These are phyloP conservation scores for Pseudogymnoascus sp. DNA, from an alignment of 2,329 filamentous ascomycete genomes.

Conservation along the genomic window DNA sequence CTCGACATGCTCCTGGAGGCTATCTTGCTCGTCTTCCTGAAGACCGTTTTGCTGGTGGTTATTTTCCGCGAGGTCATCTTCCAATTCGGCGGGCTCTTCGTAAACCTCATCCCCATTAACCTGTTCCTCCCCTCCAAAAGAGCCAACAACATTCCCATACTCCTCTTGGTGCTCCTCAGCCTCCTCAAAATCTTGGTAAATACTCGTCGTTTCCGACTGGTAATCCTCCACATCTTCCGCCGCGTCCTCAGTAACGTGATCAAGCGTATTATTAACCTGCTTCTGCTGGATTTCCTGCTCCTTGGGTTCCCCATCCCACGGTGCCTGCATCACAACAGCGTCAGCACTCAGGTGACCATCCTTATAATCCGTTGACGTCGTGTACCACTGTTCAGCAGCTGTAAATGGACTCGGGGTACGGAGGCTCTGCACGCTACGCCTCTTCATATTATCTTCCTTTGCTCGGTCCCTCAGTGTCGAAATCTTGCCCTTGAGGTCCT, in stretches of 20 bases:
- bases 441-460: slow-evolving; percentile 55
- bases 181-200: slow-evolving; percentile 25
- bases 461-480: slow-evolving; percentile 58
- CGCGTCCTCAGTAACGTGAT: background rate
- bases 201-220: slow-evolving; percentile 23
- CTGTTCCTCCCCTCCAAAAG: background rate
- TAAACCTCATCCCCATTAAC: background rate
- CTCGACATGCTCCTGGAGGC: slow-evolving; percentile 4
- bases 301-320: slow-evolving; percentile 19
- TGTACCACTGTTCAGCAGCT: slow-evolving; percentile 30
- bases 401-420: slow-evolving; percentile 46
- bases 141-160: background rate
- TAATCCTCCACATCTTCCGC: slow-evolving; percentile 15
- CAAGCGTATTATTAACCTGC: background rate
- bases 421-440: slow-evolving; percentile 55
- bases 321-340: slow-evolving; percentile 21
- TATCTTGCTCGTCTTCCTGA: background rate
- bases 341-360: slow-evolving; percentile 21
- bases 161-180: slow-evolving; percentile 15
- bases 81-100: background rate
- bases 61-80: background rate
- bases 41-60: background rate
- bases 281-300: background rate
- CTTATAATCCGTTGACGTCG: slow-evolving; percentile 20
- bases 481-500: slow-evolving; percentile 59